Base-by-base conservation (phyloP, 2,329 filamentous ascomycete species). In the Pestalotiopsis sp. region DNA sequence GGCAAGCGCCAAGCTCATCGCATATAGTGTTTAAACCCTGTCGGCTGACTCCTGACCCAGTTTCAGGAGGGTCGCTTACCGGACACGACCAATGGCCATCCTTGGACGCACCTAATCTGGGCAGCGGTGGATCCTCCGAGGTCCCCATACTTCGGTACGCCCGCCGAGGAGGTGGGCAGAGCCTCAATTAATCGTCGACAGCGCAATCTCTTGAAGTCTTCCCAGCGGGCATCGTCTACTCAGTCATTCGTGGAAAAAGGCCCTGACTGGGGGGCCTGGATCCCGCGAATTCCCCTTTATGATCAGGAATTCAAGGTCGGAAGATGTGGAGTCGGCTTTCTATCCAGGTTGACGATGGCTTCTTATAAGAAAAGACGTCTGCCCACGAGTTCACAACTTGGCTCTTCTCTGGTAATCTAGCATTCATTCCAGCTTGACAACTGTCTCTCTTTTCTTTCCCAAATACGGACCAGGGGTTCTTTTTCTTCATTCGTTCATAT, bases 171-270 rank as follows among this genome's bases (percentile, higher is more conserved):
- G 17, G 31, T 17, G 20, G 31, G 63, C 52, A 45, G 63, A 66
- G 63, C 36, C 63, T 66, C 63, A 66, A 66, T 66, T 20, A 36
- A 66, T 66, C 63, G 52, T 57, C 52, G 63, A 64, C 61, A 45
- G 41, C 63, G 49, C 63, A 66, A 66, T 66, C 63, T 66, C 63
- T 36, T 9, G 31, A 27, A 36, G 31, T 36, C 31, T 23, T 52
- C 45, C 20, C 45, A 52, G 20, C 45, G 4, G n/a, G 23, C 45
- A 23, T 40, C 25, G 63, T 40, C 17, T 45, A 66, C 36, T 20
- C 41, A 6, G 13, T 57, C 45, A 66, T 66, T 66, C 63, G 63
- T 66, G 63, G 63, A 66, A 66, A 65, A 66, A 36, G 60, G 23
- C 20, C 9, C 20, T 52, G 45, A n/a, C 45, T 20, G 45, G 45